Evolutionary conservation across 768 basidiomycete genomes (phyloP).

Genomic region (Obba rivulosa): DNA sequence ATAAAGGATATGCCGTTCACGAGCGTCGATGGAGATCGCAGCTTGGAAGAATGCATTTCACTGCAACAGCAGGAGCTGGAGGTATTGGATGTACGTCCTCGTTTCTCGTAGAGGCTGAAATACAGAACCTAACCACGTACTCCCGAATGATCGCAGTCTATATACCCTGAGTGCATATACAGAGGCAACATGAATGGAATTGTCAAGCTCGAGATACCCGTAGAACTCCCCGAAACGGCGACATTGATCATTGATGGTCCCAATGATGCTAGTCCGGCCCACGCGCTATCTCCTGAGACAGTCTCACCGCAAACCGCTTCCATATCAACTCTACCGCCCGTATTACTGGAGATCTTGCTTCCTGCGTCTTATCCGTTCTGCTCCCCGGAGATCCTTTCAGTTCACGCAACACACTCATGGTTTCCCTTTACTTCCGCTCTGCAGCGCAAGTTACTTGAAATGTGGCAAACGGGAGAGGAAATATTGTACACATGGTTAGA

Average conservation of each 20-base stretch:
- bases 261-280: not conserved
- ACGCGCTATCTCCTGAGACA: not conserved
- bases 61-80: slow-evolving; percentile 56
- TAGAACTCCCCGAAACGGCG: slow-evolving; percentile 49
- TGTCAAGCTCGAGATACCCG: slow-evolving; percentile 58
- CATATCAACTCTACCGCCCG: slow-evolving; percentile 54
- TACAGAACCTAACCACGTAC: no score
- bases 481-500: slow-evolving; percentile 71
- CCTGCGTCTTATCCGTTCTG: slow-evolving; percentile 41
- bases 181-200: slow-evolving; percentile 29
- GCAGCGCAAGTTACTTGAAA: slow-evolving; percentile 35
- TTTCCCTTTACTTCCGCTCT: slow-evolving; percentile 36
- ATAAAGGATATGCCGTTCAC: not conserved
- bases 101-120: not conserved
- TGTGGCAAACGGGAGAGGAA: slow-evolving; percentile 59
- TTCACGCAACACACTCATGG: slow-evolving; percentile 59
- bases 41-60: slow-evolving; percentile 9
- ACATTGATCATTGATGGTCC: slow-evolving; percentile 32
- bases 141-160: slow-evolving; percentile 44
- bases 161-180: slow-evolving; percentile 67
- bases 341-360: slow-evolving; percentile 52
- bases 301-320: slow-evolving; percentile 9
- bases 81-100: slow-evolving; percentile 47
- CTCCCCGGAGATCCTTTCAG: slow-evolving; percentile 49
- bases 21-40: not conserved